Evolutionary conservation across 257 asterid species (phyloP).

Genomic region (Ehretia macrophylla): DNA sequence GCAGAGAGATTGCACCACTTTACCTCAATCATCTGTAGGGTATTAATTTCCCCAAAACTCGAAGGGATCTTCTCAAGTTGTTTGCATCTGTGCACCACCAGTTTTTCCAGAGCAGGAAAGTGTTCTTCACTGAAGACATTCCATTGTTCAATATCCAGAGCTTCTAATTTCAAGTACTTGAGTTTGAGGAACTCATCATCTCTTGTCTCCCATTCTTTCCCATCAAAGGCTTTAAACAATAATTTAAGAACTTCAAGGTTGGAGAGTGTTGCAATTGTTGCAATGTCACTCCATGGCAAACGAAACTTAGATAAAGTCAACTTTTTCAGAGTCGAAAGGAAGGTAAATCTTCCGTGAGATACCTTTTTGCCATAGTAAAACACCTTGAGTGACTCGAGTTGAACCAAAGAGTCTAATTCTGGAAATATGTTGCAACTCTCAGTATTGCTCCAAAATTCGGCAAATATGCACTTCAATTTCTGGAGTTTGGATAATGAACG

Average conservation of each 20-base stretch:
- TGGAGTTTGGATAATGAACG: no score
- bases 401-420: no score
- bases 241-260: constrained; percentile 6
- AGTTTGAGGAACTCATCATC: not conserved
- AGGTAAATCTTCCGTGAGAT: no score
- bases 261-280: not conserved
- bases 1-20: not conserved
- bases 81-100: constrained; percentile 1
- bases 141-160: not conserved
- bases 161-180: constrained; percentile 1
- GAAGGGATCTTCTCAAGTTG: constrained; percentile 8
- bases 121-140: constrained; percentile 2
- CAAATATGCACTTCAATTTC: no score
- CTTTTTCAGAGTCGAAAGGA: not conserved
- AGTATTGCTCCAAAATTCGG: no score
- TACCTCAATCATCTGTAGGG: constrained; percentile 14
- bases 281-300: constrained; percentile 3
- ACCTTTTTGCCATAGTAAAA: no score
- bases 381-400: no score
- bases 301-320: constrained; percentile 4
- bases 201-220: constrained; percentile 4
- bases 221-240: constrained; percentile 2
- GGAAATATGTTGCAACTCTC: no score
- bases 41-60: constrained; percentile 2
- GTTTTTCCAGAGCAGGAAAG: constrained; percentile 12